Evolutionary conservation across 495 filamentous ascomycete species (phyloP), one percentile per base, ranked within the genome.

Genomic region (Penicillium alfredii): DNA sequence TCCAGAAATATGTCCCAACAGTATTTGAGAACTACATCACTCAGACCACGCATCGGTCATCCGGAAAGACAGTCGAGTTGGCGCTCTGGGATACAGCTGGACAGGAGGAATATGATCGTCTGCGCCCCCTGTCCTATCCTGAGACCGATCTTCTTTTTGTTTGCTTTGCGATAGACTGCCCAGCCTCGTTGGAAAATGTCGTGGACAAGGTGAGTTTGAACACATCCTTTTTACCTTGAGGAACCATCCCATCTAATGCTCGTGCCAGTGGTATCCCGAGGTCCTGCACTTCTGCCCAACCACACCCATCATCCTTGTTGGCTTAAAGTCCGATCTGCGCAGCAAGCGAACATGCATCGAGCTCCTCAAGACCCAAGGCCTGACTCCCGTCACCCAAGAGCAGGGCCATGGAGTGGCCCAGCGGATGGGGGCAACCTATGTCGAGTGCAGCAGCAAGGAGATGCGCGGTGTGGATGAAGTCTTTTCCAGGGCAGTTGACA

Each of bases 11-110:
- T 56, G 90, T 98, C 32, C 92, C 92, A 2, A 98, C 92, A 0
- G 92, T 98, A 42, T 98, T 98, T 58, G 92, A 98, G 56, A 98
- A 98, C 68, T 98, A 98, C 73, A 97, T 97, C 65, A 94, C 92
- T 23, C 88, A 96, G 63, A 92, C 88, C 35, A 78, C 76, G 23
- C 93, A 98, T 57, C 78, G 80, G 49, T 69, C 77, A 7, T 85
- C 82, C 15, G 88, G 92, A 45, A 96, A 96, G 71, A 88, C 78
- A 22, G 86, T 97, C 34, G 92, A 98, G 66, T 74, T 98, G 27
- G 92, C 92, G 10, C 78, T 98, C 15, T 98, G 92, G 92, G 92
- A 98, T 69, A 98, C 92, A 17, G 92, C 92, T 50, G 92, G 92
- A 21, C 92, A 98, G 63, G 92, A 98, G 64, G 93, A 97, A 67